These are phyloP conservation scores for Russula compacta DNA, from an alignment of 768 basidiomycete species.

Conservation along the genomic window DNA sequence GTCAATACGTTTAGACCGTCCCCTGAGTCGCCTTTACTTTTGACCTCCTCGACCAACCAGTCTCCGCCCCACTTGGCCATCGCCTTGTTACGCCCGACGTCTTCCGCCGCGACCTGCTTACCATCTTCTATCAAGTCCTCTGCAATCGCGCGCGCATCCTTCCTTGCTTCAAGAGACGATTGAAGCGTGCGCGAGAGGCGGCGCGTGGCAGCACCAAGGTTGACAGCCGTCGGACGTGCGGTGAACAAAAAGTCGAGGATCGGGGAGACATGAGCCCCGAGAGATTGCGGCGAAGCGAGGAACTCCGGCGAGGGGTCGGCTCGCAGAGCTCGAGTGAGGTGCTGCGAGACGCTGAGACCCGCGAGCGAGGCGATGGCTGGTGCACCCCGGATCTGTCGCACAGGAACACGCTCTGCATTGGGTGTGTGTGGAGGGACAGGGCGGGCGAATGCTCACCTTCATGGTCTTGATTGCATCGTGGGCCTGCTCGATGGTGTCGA, in stretches of 20 bases:
- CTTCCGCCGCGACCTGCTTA: slow-evolving; percentile 70
- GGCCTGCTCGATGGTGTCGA: slow-evolving; percentile 72
- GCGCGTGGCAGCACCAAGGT: slow-evolving; percentile 78
- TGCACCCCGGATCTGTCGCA: slow-evolving; percentile 68
- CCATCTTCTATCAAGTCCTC: slow-evolving; percentile 62
- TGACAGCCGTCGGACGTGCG: slow-evolving; percentile 94
- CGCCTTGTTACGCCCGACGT: slow-evolving; percentile 73
- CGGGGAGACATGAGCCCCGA: slow-evolving; percentile 47
- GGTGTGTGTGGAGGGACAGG: neutral
- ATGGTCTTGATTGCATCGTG: slow-evolving; percentile 93
- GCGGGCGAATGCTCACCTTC: slow-evolving; percentile 49
- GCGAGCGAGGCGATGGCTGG: slow-evolving; percentile 94
- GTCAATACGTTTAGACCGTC: slow-evolving; percentile 73
- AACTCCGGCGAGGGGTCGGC: slow-evolving; percentile 42
- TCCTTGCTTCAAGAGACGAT: slow-evolving; percentile 30
- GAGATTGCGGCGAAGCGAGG: slow-evolving; percentile 40
- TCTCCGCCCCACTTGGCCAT: slow-evolving; percentile 84
- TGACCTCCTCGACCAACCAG: slow-evolving; percentile 60
- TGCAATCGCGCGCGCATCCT: slow-evolving; percentile 36
- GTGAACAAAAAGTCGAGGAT: slow-evolving; percentile 68
- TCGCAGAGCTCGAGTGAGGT: slow-evolving; percentile 47
- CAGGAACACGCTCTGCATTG: neutral
- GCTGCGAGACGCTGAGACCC: slow-evolving; percentile 62
- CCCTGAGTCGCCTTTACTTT: slow-evolving; percentile 32
- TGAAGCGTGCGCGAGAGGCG: slow-evolving; percentile 51